Evolutionary conservation across 371 early-diverging fungal genomes (phyloP), one percentile per base, ranked within the genome.

Genomic region (Parasitella parasitica): DNA sequence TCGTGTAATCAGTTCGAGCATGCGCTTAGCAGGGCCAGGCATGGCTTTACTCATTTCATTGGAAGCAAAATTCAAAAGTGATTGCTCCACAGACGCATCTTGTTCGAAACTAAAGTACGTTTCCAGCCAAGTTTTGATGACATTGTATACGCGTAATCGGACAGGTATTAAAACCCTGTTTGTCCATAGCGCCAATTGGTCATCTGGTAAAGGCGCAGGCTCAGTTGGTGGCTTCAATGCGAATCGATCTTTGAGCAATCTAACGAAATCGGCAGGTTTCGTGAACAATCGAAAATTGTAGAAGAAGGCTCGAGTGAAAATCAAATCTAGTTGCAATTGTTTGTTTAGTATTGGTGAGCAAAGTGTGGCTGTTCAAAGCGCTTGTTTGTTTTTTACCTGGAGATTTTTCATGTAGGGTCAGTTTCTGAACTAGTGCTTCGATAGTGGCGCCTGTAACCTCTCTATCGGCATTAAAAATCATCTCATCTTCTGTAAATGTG

Each of bases 111-210:
- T 63, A 59, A 76, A 95, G 70, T 89, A 89, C 36, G 76, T 76
- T 73, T 96, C 96, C 12, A 97, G 76, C 98, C 98, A 97, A 5
- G 84, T 85, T 67, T 95, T 94, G 73, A 95, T 87, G 7, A 95
- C 87, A 69, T 94, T 95, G 76, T 86, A 92, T 0, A 97, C 97
- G 13, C 84, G 85, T 39, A 96, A 70, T 12, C 95, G 92, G 51
- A 95, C 84, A 2, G 95, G 95, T n/a, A 83, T 82, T 56, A 88
- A 79, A 57, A 96, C 94, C 49, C 86, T 88, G 49, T 91, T 91
- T 30, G 81, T 84, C 97, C 97, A 97, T 5, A 85, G 57, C n/a
- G 74, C 76, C 32, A 85, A 54, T 57, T 96, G 92, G 2, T 82
- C 75, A 51, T 95, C 90, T 12, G 81, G 78, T 1, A 82, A 62